phyloP scores from a whole-genome alignment of 1,284 basidiomycete species.

The Schizopora paradoxa region DNA sequence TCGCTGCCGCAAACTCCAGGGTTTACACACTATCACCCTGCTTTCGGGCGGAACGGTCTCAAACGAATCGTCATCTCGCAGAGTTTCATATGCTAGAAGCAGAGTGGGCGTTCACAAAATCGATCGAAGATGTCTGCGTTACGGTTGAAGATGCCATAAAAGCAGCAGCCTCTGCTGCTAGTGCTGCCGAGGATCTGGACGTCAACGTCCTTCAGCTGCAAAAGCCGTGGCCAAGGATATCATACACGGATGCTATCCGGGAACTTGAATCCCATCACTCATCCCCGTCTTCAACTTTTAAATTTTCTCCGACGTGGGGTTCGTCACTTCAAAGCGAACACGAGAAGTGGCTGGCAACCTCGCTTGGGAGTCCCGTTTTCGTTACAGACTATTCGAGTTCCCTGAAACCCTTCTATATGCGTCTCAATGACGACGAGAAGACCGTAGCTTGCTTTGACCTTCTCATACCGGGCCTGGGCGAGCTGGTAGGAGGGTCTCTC shows the following conservation, averaged over 20 bases:
- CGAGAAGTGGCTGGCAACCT: constrained; percentile 83
- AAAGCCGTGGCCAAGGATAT: constrained; percentile 64
- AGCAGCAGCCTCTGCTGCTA: constrained; percentile 32
- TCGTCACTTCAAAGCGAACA: constrained; percentile 80
- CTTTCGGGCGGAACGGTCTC: constrained; percentile 88
- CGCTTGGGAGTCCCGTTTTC: constrained; percentile 76
- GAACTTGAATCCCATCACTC: constrained; percentile 44
- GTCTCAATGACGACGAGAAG: constrained; percentile 40
- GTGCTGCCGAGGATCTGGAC: constrained; percentile 36
- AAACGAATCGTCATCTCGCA: constrained; percentile 88
- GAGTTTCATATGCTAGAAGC: constrained; percentile 99
- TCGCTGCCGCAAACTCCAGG: constrained; percentile 72
- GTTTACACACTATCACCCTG: constrained; percentile 90
- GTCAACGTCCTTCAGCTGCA: constrained; percentile 22
- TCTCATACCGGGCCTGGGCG: constrained; percentile 83
- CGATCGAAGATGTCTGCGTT: constrained; percentile 55
- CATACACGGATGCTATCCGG: constrained; percentile 74
- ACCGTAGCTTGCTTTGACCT: constrained; percentile 95
- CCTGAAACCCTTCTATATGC: constrained; percentile 98
- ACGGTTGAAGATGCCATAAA: constrained; percentile 68
- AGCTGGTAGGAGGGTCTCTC: constrained; percentile 88
- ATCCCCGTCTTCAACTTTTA: constrained; percentile 36
- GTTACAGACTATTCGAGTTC: constrained; percentile 83
- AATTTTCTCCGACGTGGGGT: constrained; percentile 65
- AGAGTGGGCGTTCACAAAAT: constrained; percentile 66